A percentile compares a stretch with the other conserved stretches of the same genome.
These are phyloP conservation scores for Anthracocystis setariae DNA, from an alignment of 1,284 basidiomycete species.

Conservation along the genomic window DNA sequence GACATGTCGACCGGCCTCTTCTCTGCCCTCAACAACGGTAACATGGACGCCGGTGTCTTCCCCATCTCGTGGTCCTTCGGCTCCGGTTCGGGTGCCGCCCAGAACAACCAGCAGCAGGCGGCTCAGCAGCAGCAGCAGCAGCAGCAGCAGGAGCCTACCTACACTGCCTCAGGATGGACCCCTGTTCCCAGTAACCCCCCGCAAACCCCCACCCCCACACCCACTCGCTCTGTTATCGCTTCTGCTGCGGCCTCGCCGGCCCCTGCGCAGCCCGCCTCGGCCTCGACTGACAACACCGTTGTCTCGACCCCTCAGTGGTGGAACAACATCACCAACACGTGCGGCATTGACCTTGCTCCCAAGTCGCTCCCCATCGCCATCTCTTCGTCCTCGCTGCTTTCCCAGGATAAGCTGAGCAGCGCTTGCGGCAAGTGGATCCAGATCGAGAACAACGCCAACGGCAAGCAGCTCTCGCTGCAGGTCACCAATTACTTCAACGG, in stretches of 20 bases:
- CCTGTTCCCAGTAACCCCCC: conserved; percentile 18
- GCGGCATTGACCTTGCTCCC: conserved; percentile 32
- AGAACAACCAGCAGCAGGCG: conserved; percentile 45
- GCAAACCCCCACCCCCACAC: conserved; percentile 23
- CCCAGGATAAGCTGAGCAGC: conserved; percentile 35
- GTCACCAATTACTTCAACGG: conserved; percentile 46
- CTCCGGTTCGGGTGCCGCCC: conserved; percentile 30
- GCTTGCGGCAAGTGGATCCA: conserved; percentile 59
- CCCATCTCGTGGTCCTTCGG: conserved; percentile 60
- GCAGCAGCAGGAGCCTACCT: conserved; percentile 21
- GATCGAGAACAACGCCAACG: conserved; percentile 56
- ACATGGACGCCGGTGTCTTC: conserved; percentile 61
- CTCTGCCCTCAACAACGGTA: conserved; percentile 61
- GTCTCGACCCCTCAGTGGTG: conserved; percentile 52
- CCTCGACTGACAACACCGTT: conserved; percentile 40
- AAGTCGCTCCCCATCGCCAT: conserved; percentile 50
- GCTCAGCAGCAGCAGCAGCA: conserved; percentile 37
- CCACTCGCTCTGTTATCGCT: conserved; percentile 11
- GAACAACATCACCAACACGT: conserved; percentile 35
- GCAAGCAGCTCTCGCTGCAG: conserved; percentile 54
- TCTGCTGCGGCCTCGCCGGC: conserved; percentile 19
- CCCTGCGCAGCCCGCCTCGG: conserved; percentile 40
- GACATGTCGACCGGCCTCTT: conserved; percentile 84
- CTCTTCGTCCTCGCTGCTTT: conserved; percentile 37
- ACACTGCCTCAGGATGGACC: conserved; percentile 12